Conservation (phyloP, 2,329 filamentous ascomycete genomes). For the Fusarium buharicum region DNA sequence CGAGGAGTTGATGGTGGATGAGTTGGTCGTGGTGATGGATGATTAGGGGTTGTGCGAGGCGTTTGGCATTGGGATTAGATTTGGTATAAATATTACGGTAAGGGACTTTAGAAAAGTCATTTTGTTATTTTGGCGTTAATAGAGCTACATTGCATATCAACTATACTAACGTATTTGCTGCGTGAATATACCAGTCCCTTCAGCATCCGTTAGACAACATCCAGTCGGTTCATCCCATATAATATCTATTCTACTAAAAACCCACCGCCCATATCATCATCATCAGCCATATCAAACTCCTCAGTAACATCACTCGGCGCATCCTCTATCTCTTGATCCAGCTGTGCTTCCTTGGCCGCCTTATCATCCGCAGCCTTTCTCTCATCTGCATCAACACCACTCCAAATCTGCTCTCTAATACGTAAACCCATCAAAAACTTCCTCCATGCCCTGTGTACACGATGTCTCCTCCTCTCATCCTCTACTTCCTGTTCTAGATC, state of each 20-base stretch:
- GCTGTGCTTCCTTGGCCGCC: constrained; percentile 51
- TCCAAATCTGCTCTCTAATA: constrained; percentile 78
- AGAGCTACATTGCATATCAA: too few species aligned
- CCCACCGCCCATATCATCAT: constrained; percentile 58
- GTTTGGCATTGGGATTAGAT: not conserved
- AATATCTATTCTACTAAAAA: constrained; percentile 54
- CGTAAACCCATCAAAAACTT: constrained; percentile 81
- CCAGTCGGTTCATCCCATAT: not conserved
- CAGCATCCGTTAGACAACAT: not conserved
- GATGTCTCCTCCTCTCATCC: constrained; percentile 76
- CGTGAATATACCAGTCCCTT: too few species aligned
- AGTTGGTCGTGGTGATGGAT: constrained; percentile 1
- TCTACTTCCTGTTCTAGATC: constrained; percentile 73
- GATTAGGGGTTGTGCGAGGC: not conserved
- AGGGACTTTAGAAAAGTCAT: too few species aligned
- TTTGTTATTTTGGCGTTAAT: too few species aligned
- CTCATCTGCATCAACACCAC: constrained; percentile 61
- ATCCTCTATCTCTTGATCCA: constrained; percentile 51
- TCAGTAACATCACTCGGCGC: constrained; percentile 56
- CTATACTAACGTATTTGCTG: too few species aligned
- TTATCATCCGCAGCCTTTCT: constrained; percentile 54
- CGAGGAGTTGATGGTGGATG: not conserved
- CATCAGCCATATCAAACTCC: constrained; percentile 57
- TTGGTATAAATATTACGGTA: not conserved
- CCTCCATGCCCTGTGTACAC: constrained; percentile 72